Evolutionary conservation across 805 yeast genomes (phyloP).

Genomic region (Metschnikowia orientalis): DNA sequence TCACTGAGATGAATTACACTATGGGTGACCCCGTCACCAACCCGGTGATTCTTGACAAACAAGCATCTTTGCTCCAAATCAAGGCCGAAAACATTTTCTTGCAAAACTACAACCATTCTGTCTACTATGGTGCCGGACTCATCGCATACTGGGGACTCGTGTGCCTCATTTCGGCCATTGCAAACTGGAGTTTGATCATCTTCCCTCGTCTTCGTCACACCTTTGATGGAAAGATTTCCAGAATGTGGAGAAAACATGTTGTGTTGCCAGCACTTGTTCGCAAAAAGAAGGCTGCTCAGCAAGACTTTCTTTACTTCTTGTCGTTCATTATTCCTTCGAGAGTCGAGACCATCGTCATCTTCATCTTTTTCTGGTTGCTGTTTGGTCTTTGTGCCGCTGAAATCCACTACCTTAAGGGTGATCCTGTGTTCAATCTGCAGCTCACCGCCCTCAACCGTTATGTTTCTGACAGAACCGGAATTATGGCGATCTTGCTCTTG

Average conservation of each 20-base stretch:
- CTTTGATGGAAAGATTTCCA: slow-evolving; percentile 26
- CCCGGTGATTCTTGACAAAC: slow-evolving; percentile 11
- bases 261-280: slow-evolving; percentile 26
- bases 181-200: slow-evolving; percentile 38
- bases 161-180: slow-evolving; percentile 37
- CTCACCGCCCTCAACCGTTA: slow-evolving; percentile 10
- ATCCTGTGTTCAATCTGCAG: slow-evolving; percentile 7
- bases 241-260: slow-evolving; percentile 24
- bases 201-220: slow-evolving; percentile 33
- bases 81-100: slow-evolving; percentile 30
- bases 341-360: slow-evolving; percentile 21
- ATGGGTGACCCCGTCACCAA: slow-evolving; percentile 25
- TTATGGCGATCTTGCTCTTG: slow-evolving; percentile 8
- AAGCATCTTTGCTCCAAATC: slow-evolving; percentile 7
- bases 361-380: slow-evolving; percentile 19
- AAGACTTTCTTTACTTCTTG: slow-evolving; percentile 13
- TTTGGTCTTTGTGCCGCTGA: slow-evolving; percentile 12
- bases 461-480: slow-evolving; percentile 16
- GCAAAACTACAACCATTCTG: slow-evolving; percentile 39
- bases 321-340: slow-evolving; percentile 29
- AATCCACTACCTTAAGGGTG: slow-evolving; percentile 7
- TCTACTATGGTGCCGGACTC: slow-evolving; percentile 33
- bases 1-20: slow-evolving; percentile 9
- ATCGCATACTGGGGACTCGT: slow-evolving; percentile 48
- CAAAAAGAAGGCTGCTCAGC: slow-evolving; percentile 11